Evolutionary conservation across 768 basidiomycete species (phyloP).

Genomic region (Pholiota microspora): DNA sequence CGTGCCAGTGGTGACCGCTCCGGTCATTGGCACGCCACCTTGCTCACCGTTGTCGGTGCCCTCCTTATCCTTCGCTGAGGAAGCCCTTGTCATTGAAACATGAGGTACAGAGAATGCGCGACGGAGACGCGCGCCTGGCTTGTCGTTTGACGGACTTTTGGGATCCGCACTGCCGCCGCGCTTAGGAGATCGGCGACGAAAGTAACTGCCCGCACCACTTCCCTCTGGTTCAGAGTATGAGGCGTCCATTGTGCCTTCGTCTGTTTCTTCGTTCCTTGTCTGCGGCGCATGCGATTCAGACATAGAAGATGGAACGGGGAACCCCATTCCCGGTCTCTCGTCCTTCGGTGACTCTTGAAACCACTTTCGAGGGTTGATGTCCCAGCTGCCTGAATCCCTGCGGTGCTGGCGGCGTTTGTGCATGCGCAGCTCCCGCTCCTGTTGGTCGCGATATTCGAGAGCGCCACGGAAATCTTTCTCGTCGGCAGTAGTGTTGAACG

Average conservation of each 20-base stretch:
- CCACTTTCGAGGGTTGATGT: slow-evolving; percentile 45
- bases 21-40: not conserved
- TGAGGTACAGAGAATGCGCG: slow-evolving; percentile 35
- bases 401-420: slow-evolving; percentile 24
- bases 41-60: slow-evolving; percentile 4
- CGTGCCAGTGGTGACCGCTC: slow-evolving; percentile 14
- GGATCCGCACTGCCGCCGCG: slow-evolving; percentile 12
- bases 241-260: not conserved
- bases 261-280: slow-evolving; percentile 4
- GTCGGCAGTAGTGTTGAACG: slow-evolving; percentile 21
- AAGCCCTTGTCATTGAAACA: slow-evolving; percentile 11
- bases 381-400: slow-evolving; percentile 47
- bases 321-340: slow-evolving; percentile 37
- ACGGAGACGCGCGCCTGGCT: slow-evolving; percentile 20
- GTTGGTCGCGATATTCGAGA: slow-evolving; percentile 48
- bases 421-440: slow-evolving; percentile 52
- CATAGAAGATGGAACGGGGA: slow-evolving; percentile 17
- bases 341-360: slow-evolving; percentile 52
- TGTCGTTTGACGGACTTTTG: slow-evolving; percentile 5
- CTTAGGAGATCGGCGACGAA: slow-evolving; percentile 12
- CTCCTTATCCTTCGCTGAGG: slow-evolving; percentile 20
- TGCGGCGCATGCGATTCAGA: not conserved
- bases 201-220: slow-evolving; percentile 5
- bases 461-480: slow-evolving; percentile 59
- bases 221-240: slow-evolving; percentile 15